Base-by-base conservation (phyloP, 352 stramenopile species). In the Globisporangium irregulare region DNA sequence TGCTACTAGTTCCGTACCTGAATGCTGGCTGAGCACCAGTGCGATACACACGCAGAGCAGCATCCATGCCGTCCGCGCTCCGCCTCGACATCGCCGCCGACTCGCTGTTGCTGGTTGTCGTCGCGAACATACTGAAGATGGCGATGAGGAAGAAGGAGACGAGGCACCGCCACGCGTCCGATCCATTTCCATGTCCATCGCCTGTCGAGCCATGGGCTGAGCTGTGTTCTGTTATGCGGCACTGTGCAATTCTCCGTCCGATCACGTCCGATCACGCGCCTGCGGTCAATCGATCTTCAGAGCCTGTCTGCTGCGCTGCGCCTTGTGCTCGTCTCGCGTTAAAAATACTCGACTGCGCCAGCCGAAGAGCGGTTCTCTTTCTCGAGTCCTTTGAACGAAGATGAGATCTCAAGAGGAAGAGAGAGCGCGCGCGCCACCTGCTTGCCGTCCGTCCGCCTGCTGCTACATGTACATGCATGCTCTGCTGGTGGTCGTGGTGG, bases 31-130 rank as follows among this genome's bases (percentile, higher is more conserved):
- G 43, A 58, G 32, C 14, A 27, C 43, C 3, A 69, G 29, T n/a
- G 43, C 46, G 6, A 69, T 8, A 15, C 48, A 65, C 22, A 59
- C 22, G 12, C 48, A 43, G 46, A 69, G 22, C 8, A 69, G 46
- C 56, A 36, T 64, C 53, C 62, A 68, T n/a, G 15, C 22, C 53
- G n/a, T 29, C 20, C 8, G 38, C 27, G 55, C 18, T 12, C 18
- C 18, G 18, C 55, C 15, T 29, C n/a, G 18, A 10, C 32, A 46
- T 48, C 56, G 22, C 56, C 20, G 56, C 8, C 55, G 27, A 20
- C 53, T 34, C 24, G 53, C 53, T 24, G 18, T 20, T 50, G 4
- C 41, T 24, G 18, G 18, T 51, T 51, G 43, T n/a, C 6, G 6
- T n/a, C 5, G 41, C 43, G 43, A 3, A 8, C 43, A 51, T 51